These are phyloP conservation scores for Pterocarpus santalinus DNA, from an alignment of 306 rosid species.

Conservation along the genomic window DNA sequence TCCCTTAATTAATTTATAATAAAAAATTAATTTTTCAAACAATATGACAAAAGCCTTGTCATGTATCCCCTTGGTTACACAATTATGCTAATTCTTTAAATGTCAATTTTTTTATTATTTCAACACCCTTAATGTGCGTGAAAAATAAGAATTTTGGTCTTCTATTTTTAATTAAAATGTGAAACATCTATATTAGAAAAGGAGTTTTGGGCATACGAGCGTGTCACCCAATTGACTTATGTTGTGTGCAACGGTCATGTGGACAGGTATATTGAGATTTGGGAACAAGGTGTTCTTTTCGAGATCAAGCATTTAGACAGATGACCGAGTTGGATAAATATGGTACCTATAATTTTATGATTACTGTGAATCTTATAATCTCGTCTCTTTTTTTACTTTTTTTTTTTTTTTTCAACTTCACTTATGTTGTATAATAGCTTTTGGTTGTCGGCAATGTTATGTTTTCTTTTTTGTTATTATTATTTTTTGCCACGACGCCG, in stretches of 20 bases:
- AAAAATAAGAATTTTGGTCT: constrained; percentile 15
- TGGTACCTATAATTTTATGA: constrained; percentile 19
- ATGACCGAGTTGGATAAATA: constrained; percentile 42
- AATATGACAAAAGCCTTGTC: background rate
- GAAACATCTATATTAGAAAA: background rate
- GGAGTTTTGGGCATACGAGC: background rate
- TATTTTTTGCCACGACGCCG: background rate
- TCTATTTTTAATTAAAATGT: constrained; percentile 6
- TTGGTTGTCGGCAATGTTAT: background rate
- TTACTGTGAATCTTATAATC: constrained; percentile 19
- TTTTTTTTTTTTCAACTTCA: background rate
- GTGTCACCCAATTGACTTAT: constrained; percentile 9
- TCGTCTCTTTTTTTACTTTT: background rate
- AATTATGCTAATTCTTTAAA: background rate
- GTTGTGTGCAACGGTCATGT: constrained; percentile 26
- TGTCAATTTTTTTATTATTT: background rate
- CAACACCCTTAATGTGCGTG: background rate
- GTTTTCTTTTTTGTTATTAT: background rate
- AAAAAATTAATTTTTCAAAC: background rate
- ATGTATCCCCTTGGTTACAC: background rate
- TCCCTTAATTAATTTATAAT: constrained; percentile 5
- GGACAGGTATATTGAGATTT: constrained; percentile 71
- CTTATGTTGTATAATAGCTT: constrained; percentile 31
- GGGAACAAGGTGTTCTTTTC: constrained; percentile 76
- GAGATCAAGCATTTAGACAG: constrained; percentile 61